Evolutionary conservation across 345 rosid genomes (phyloP).

Genomic region (thale cress (Arabidopsis thaliana)): TAIR10.1 NC_003071.7:19465501-19466000

Average conservation of each 20-base stretch:
- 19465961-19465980: slow-evolving; percentile 26
- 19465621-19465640: slow-evolving; percentile 7
- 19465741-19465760: slow-evolving; percentile 1
- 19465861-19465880: slow-evolving; percentile 2
- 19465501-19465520: slow-evolving; percentile 39
- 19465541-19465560: slow-evolving; percentile 38
- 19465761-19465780: not conserved
- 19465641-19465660: slow-evolving; percentile 25
- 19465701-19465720: slow-evolving; percentile 44
- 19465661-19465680: slow-evolving; percentile 12
- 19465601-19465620: slow-evolving; percentile 36
- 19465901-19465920: slow-evolving; percentile 23
- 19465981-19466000: slow-evolving; percentile 25
- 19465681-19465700: slow-evolving; percentile 35
- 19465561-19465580: slow-evolving; percentile 29
- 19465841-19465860: not conserved
- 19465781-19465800: not conserved
- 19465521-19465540: slow-evolving; percentile 46
- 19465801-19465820: slow-evolving; percentile 12
- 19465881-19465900: slow-evolving; percentile 12
- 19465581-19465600: slow-evolving; percentile 41
- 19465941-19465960: slow-evolving; percentile 43
- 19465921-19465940: slow-evolving; percentile 19
- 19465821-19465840: not conserved
- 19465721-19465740: slow-evolving; percentile 36